Base-by-base conservation (phyloP, 495 filamentous ascomycete genomes). In the Neurospora sp. region DNA sequence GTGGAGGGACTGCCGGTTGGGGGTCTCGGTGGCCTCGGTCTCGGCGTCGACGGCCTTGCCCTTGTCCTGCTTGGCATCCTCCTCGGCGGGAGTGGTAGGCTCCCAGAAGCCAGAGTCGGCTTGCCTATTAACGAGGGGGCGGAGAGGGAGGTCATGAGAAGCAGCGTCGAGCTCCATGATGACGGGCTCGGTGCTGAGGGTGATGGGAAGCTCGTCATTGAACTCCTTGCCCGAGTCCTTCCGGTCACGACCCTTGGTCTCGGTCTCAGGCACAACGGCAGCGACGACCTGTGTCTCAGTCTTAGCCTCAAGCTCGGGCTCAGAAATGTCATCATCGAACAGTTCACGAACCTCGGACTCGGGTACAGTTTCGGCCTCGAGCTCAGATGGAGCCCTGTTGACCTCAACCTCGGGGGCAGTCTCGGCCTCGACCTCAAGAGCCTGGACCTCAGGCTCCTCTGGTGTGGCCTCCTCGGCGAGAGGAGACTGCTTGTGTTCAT, bases 21-120 rank as follows among this genome's bases (percentile, higher is more conserved):
- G 8, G n/a, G 20, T 45, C 40, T 71, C 37, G 3, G 41, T 45
- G 16, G 35, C 53, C 12, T 73, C 37, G 3, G 14, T 9, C 17
- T 73, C 69, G 40, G 45, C 38, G 2, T 71, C 72, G 38, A 37
- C 20, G n/a, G 39, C 20, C 45, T 45, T 69, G 38, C 31, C 44
- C 65, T 71, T 41, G 53, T 44, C 68, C 70, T 48, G 45, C 45
- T 77, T 68, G 48, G 10, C n/a, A 9, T 68, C 68, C 31, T 35
- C 72, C 37, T 77, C 76, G 22, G 71, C 31, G 27, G 77, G 74
- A 65, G 53, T 65, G 1, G 69, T 70, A 16, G 71, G 70, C 27
- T 80, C 78, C 79, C 79, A 80, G 73, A 80, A 80, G 4, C 79
- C 79, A 12, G 79, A 80, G 68, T 80, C 79, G n/a, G 74, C 77